These are phyloP conservation scores for Fusarium nurragi DNA, from an alignment of 2,329 filamentous ascomycete genomes.

Conservation along the genomic window DNA sequence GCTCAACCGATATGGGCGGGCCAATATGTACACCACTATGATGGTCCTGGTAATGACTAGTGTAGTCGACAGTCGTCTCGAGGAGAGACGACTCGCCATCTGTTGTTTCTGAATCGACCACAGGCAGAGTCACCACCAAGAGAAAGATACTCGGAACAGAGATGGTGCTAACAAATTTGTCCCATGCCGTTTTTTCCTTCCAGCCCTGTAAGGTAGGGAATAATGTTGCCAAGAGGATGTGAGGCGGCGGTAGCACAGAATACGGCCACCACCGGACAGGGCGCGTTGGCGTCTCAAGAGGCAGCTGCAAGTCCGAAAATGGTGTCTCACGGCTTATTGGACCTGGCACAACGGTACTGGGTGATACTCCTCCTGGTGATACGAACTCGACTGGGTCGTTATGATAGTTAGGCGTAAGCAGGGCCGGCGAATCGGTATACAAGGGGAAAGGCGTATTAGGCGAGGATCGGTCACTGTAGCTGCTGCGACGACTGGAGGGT, in stretches of 20 bases:
- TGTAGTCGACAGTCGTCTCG: constrained; percentile 45
- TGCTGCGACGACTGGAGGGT: constrained; percentile 53
- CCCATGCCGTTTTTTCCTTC: constrained; percentile 83
- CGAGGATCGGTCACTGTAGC: constrained; percentile 57
- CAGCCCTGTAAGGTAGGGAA: constrained; percentile 90
- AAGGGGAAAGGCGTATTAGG: constrained; percentile 73
- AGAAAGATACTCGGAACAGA: constrained; percentile 92
- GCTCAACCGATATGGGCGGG: constrained; percentile 51
- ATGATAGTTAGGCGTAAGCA: constrained; percentile 54
- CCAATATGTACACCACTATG: constrained; percentile 45
- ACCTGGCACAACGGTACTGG: constrained; percentile 56
- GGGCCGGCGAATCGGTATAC: constrained; percentile 68
- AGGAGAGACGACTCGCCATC: constrained; percentile 50
- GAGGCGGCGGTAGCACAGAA: constrained; percentile 74
- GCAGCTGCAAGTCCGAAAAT: constrained; percentile 56
- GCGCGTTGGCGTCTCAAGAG: constrained; percentile 51
- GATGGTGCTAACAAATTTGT: constrained; percentile 80
- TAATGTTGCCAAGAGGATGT: constrained; percentile 75
- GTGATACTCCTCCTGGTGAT: constrained; percentile 52
- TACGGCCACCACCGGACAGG: constrained; percentile 85
- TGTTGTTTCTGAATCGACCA: constrained; percentile 77
- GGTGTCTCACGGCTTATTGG: constrained; percentile 56
- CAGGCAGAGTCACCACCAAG: constrained; percentile 87
- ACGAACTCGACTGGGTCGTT: constrained; percentile 64
- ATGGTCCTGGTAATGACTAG: constrained; percentile 32